Evolutionary conservation across 2,329 filamentous ascomycete genomes (phyloP), one percentile per base, ranked within the genome.

Genomic region (Colletotrichum viniferum): DNA sequence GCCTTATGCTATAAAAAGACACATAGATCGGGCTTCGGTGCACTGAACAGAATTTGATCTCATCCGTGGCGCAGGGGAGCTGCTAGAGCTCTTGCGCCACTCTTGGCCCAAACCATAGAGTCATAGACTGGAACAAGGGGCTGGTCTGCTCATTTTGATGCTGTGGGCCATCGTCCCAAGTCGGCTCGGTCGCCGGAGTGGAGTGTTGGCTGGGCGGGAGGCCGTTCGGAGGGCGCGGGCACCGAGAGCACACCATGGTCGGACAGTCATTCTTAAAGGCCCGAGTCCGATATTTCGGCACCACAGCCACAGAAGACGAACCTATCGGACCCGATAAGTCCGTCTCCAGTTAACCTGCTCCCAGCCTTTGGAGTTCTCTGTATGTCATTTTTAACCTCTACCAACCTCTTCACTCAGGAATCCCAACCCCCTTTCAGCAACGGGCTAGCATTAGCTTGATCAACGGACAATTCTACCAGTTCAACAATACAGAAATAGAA

Each of bases 71-170:
- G 71, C 65, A 73, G 71, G 71, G 65, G 32, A 21, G 36, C 32
- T 28, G 30, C 56, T 63, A 63, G 32, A 63, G 32, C 38, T 62
- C 60, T 69, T 73, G 65, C 71, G 71, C 71, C 71, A 73, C 71
- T 58, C 65, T 69, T 73, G 56, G 71, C 64, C 64, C 1, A 63
- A 69, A 55, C 48, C 56, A 36, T 36, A 30, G 13, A 56, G 52
- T 36, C 58, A 34, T 18, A 68, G 52, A 60, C 28, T 52, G 16
- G 26, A 58, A 58, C 18, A 55, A 30, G 64, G 38, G 71, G 30
- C 38, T 73, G 43, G 26, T 63, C 56, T 55, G 14, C 61, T 68
- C 71, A 52, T 21, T 63, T 56, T 43, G 24, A 68, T 24, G 24
- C 16, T 63, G 64, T 73, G 58, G 71, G 26, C 58, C 71, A 13